These are phyloP conservation scores for Trichaptum fuscoviolaceum DNA, from an alignment of 768 basidiomycete species.

Conservation along the genomic window DNA sequence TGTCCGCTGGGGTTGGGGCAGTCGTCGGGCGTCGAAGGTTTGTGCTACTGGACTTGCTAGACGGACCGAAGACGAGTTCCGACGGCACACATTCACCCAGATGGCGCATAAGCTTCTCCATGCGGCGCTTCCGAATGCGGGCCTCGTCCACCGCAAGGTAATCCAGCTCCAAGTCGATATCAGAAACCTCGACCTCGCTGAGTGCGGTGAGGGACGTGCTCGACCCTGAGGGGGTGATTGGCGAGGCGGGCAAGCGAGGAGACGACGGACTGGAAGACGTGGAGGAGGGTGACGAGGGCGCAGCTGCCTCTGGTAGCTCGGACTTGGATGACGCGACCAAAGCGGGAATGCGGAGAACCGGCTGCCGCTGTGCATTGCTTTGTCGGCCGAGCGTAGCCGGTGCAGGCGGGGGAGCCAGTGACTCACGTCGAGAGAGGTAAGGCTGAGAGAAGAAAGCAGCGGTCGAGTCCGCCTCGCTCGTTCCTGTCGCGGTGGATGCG, in stretches of 20 bases:
- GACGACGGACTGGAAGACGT: neutral
- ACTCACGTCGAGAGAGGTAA: no score
- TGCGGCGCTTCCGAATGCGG: neutral
- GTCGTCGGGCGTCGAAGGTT: neutral
- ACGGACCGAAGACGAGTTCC: slow-evolving; percentile 1
- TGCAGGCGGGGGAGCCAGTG: no score
- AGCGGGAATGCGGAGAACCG: neutral
- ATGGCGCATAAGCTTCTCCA: slow-evolving; percentile 1
- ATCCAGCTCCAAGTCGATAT: no score
- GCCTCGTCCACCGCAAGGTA: neutral
- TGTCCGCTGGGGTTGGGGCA: no score
- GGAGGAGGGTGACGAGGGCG: neutral
- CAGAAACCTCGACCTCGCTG: no score
- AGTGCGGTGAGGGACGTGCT: neutral
- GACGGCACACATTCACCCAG: neutral
- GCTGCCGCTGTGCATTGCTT: neutral
- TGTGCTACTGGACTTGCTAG: neutral
- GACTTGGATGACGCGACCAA: neutral
- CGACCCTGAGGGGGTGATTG: neutral
- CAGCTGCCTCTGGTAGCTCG: neutral
- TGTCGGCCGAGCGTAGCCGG: neutral
- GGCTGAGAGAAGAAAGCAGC: neutral
- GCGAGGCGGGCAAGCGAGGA: neutral
- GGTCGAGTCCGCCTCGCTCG: neutral
- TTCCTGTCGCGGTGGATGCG: neutral